These are phyloP conservation scores for Stephania cephalantha DNA, from an alignment of 164 flowering plant species.

Conservation along the genomic window DNA sequence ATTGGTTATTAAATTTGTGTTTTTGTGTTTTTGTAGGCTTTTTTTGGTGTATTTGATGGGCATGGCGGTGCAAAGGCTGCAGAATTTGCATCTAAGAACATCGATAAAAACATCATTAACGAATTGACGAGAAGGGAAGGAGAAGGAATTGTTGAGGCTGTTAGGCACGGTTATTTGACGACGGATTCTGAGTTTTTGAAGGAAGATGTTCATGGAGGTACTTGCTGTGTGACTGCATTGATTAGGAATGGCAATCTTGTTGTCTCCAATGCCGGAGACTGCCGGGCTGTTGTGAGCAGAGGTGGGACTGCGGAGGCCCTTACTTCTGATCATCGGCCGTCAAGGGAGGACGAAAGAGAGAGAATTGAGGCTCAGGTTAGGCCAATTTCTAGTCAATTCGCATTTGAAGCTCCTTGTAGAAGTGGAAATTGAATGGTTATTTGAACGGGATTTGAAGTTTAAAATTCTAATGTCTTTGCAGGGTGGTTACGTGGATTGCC, in stretches of 20 bases:
- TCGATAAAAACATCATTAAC: constrained; percentile 31
- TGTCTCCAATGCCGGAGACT: constrained; percentile 85
- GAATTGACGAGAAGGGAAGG: constrained; percentile 22
- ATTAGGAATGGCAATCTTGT: constrained; percentile 48
- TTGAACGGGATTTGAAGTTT: constrained; percentile 10
- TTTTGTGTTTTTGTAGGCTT: constrained; percentile 31
- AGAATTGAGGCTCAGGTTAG: constrained; percentile 60
- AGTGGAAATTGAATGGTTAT: neutral
- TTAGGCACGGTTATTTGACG: constrained; percentile 48
- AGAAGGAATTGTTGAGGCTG: constrained; percentile 37
- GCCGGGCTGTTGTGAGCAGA: constrained; percentile 79
- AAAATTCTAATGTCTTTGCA: constrained; percentile 18
- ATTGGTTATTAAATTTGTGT: neutral
- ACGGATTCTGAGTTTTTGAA: constrained; percentile 58
- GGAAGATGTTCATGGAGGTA: constrained; percentile 46
- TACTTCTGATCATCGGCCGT: constrained; percentile 73
- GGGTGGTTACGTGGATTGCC: constrained; percentile 84
- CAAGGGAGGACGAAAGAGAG: constrained; percentile 51
- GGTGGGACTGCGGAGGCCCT: constrained; percentile 74
- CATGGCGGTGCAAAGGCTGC: constrained; percentile 71
- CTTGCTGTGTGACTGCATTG: constrained; percentile 78
- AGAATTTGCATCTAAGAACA: constrained; percentile 47
- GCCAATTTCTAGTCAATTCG: neutral
- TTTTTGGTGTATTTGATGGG: constrained; percentile 71
- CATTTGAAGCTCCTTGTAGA: neutral